phyloP scores from a whole-genome alignment of 148 eudicot genomes.

The Tetragonia tetragonoides region DNA sequence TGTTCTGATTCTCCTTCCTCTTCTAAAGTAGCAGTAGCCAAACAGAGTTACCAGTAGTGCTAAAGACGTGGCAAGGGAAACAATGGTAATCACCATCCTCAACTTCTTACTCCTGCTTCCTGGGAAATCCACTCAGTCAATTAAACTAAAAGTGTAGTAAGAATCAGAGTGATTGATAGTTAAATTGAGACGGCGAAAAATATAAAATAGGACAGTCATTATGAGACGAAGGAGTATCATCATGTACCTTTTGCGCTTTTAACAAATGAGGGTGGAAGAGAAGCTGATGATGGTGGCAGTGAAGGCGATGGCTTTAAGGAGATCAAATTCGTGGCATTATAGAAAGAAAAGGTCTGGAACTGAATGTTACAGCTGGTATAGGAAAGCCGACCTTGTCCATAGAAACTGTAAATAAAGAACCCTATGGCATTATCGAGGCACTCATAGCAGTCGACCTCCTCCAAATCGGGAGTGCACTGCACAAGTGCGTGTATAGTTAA shows the following conservation, averaged over 20 bases:
- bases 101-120: constrained; percentile 13
- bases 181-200: not conserved
- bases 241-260: constrained; percentile 7
- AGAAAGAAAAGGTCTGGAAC: constrained; percentile 26
- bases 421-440: constrained; percentile 10
- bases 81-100: not conserved
- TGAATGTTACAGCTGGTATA: constrained; percentile 36
- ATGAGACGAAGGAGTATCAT: no score
- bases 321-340: not conserved
- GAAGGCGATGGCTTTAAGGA: not conserved
- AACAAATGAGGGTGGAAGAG: not conserved
- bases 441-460: not conserved
- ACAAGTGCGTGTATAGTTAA: constrained; percentile 12
- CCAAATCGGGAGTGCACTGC: constrained; percentile 26
- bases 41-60: not conserved
- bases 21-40: constrained; percentile 11
- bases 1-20: not conserved
- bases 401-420: not conserved
- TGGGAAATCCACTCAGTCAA: not conserved
- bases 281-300: not conserved
- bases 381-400: constrained; percentile 18
- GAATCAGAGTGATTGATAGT: no score
- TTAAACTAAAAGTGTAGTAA: not conserved
- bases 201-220: not conserved
- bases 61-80: constrained; percentile 2